Evolutionary conservation across 2,329 filamentous ascomycete species (phyloP).

Genomic region (Epichloe sp.): DNA sequence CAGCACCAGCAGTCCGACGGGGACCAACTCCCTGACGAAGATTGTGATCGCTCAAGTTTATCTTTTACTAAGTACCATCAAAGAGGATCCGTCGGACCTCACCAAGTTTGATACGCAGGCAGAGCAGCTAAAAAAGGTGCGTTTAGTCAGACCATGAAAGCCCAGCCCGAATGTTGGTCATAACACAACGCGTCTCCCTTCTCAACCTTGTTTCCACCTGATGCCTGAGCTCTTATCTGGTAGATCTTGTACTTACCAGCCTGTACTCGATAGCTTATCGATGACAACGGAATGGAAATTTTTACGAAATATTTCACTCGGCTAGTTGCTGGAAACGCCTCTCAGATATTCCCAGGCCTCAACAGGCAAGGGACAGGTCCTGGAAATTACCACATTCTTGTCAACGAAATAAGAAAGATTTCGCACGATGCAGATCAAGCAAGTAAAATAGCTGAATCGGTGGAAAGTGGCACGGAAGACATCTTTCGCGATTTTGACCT

Average conservation of each 20-base stretch:
- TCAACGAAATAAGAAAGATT: constrained; percentile 76
- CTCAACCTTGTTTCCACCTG: neutral
- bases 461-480: constrained; percentile 83
- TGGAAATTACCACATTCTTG: constrained; percentile 72
- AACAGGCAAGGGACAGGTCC: constrained; percentile 61
- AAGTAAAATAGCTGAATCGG: constrained; percentile 80
- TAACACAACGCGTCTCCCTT: neutral
- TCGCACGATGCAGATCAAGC: constrained; percentile 69
- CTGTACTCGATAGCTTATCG: constrained; percentile 53
- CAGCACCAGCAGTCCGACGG: constrained; percentile 49
- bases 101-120: constrained; percentile 86
- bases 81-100: constrained; percentile 71
- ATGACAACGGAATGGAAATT: constrained; percentile 98
- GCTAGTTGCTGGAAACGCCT: constrained; percentile 79
- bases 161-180: neutral
- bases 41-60: constrained; percentile 94
- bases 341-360: constrained; percentile 75
- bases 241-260: constrained; percentile 10
- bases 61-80: constrained; percentile 84
- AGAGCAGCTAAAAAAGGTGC: constrained; percentile 86
- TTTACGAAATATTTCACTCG: constrained; percentile 92
- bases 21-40: constrained; percentile 62
- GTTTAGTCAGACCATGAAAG: constrained; percentile 12
- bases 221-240: neutral
- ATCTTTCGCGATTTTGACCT: constrained; percentile 93